Percentiles rank a stretch among this genome's conserved stretches.
Conservation (phyloP, 495 filamentous ascomycete species). For the Aspergillus kassunensis region DNA sequence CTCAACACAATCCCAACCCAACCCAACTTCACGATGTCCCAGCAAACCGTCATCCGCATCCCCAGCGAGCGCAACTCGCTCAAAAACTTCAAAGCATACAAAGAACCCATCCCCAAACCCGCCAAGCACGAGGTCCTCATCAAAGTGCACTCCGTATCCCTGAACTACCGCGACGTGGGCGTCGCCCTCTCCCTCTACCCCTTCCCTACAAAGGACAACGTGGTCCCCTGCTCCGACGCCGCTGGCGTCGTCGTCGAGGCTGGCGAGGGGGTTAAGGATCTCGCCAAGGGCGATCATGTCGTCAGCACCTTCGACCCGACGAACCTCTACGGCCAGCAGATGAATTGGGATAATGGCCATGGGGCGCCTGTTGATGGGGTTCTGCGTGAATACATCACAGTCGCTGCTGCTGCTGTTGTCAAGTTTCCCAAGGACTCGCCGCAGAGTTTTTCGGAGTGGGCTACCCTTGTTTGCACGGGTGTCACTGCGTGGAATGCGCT, state of each 20-base stretch:
- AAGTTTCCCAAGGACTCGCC: constrained; percentile 53
- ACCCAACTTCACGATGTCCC: constrained; percentile 8
- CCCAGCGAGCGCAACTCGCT: constrained; percentile 6
- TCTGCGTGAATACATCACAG: too few relatives aligned
- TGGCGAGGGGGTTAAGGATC: constrained; percentile 56
- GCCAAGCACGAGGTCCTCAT: constrained; percentile 63
- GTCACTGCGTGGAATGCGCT: constrained; percentile 74
- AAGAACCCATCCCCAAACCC: constrained; percentile 40
- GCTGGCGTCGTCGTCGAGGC: constrained; percentile 62
- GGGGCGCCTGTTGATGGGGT: too few relatives aligned
- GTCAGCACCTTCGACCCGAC: constrained; percentile 65
- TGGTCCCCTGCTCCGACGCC: constrained; percentile 66
- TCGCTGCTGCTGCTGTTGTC: constrained; percentile 41
- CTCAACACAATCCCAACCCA: background rate
- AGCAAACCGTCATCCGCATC: constrained; percentile 14
- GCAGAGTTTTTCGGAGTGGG: constrained; percentile 49
- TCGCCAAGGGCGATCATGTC: constrained; percentile 62
- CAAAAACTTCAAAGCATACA: constrained; percentile 8
- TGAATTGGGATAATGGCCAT: too few relatives aligned
- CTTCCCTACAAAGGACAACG: constrained; percentile 48
- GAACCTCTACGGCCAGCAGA: constrained; percentile 49
- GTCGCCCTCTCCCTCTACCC: constrained; percentile 62
- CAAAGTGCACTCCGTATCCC: constrained; percentile 20
- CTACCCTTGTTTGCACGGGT: constrained; percentile 53
- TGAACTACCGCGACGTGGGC: constrained; percentile 68